phyloP scores from a whole-genome alignment of 2,329 filamentous ascomycete genomes.

The Claviceps purpurea region DNA sequence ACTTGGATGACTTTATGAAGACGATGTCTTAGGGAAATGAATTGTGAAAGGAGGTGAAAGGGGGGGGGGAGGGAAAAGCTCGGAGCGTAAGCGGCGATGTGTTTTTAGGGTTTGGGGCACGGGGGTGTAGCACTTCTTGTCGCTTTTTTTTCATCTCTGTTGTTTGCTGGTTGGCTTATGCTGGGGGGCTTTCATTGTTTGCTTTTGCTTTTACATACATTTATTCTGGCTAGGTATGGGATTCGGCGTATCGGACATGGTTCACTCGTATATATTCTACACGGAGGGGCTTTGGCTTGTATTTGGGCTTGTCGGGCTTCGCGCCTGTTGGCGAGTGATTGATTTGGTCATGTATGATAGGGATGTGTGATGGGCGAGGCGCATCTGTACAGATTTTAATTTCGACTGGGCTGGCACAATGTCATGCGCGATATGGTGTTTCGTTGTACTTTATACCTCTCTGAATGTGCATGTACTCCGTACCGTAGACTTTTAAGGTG shows the following conservation, averaged over 20 bases:
- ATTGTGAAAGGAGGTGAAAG: no score
- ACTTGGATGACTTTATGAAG: slow-evolving; percentile 87
- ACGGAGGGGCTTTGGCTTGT: neutral
- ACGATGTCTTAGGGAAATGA: slow-evolving; percentile 56
- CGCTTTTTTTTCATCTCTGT: neutral
- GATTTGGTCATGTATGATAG: slow-evolving; percentile 1
- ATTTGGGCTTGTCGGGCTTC: neutral
- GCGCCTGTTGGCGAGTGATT: slow-evolving; percentile 1
- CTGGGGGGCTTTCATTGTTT: neutral
- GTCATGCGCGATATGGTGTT: neutral
- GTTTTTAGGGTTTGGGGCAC: neutral
- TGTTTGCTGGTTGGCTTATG: neutral
- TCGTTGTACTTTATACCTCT: no score
- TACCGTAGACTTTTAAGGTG: no score
- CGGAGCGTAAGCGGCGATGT: neutral
- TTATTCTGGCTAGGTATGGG: neutral
- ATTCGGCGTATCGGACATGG: slow-evolving; percentile 1
- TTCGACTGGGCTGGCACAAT: neutral
- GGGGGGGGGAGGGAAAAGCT: neutral
- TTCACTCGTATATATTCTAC: neutral
- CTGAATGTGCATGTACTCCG: no score
- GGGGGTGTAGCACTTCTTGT: neutral
- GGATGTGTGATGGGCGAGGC: neutral
- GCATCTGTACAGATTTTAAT: slow-evolving; percentile 2
- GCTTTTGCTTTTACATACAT: neutral